Evolutionary conservation across 441 rosid genomes (phyloP), one percentile per base, ranked within the genome.

Genomic region (Adansonia rubrostipa): DNA sequence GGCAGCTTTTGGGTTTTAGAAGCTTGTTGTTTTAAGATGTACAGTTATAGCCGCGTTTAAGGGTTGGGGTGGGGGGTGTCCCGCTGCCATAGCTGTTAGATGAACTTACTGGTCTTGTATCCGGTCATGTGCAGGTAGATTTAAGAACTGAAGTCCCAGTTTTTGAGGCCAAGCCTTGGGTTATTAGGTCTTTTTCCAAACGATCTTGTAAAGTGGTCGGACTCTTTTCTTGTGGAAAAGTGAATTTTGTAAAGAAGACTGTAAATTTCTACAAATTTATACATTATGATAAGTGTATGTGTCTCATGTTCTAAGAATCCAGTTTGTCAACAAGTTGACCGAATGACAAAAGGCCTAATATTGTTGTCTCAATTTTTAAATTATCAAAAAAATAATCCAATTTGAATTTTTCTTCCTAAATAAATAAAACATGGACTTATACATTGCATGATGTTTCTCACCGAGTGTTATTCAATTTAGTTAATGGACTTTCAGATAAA

Each of bases 71-170:
- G 9, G 14, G 14, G 60, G 0, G 24, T 19, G 62, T 10, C 4
- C 62, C 11, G 9, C 62, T 17, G 19, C 62, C 24, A 8, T 20
- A 8, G 62, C 9, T 57, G 24, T 58, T 61, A 24, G 40, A 61
- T 24, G 42, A 61, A 61, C 66, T 61, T 10, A 61, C 66, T 24
- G 66, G 66, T 7, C 5, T 61, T 61, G 66, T 60, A 19, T 60
- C 13, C 19, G 65, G 9, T 10, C 65, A 60, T 14, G 58, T 24
- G 45, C 24, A n/a, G 13, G 72, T 45, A 1, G 3, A 14, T 15
- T 13, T 48, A 0, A 47, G 17, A 3, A 17, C 17, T 44, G n/a
- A 47, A 68, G 6, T 33, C 47, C 15, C n/a, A 22, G 40, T 48
- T 70, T 22, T 50, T 19, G 54, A 67, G 72, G 22, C 8, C 62